Evolutionary conservation across 306 rosid species (phyloP).

Genomic region (Lotus japonicus): DNA sequence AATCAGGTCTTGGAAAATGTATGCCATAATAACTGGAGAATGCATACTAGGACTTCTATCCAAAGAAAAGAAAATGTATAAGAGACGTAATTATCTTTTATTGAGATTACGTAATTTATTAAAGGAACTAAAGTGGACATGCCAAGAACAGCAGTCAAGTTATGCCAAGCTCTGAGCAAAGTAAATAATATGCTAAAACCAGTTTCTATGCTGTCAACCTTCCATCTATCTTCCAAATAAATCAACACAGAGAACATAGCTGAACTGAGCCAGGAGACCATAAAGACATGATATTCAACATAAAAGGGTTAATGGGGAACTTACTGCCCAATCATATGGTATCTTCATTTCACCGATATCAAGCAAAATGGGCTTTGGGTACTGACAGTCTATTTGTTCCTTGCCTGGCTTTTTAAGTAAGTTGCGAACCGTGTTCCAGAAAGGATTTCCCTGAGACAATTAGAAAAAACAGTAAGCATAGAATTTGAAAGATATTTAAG

Average conservation of each 20-base stretch:
- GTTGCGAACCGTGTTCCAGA: conserved; percentile 79
- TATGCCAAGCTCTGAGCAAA: not conserved
- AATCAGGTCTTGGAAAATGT: not conserved
- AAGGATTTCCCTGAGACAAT: conserved; percentile 71
- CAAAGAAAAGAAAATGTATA: not conserved
- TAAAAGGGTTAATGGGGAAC: conserved; percentile 33
- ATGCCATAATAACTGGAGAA: not conserved
- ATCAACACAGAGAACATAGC: conserved; percentile 8
- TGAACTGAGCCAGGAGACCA: conserved; percentile 6
- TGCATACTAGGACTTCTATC: not conserved
- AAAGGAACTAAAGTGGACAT: not conserved
- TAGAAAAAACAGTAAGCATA: not conserved
- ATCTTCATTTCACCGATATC: conserved; percentile 95
- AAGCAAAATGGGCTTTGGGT: conserved; percentile 89
- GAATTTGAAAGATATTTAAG: not conserved
- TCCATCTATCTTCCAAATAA: not conserved
- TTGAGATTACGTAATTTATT: not conserved
- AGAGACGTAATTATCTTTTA: not conserved
- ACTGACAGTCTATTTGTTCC: conserved; percentile 76
- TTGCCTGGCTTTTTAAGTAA: conserved; percentile 60
- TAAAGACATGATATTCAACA: not conserved
- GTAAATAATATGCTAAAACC: not conserved
- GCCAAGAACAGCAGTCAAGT: conserved; percentile 2
- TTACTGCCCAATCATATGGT: conserved; percentile 98
- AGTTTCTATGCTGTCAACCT: not conserved